phyloP scores from a whole-genome alignment of 495 filamentous ascomycete genomes.

The Entonaema liquescens region DNA sequence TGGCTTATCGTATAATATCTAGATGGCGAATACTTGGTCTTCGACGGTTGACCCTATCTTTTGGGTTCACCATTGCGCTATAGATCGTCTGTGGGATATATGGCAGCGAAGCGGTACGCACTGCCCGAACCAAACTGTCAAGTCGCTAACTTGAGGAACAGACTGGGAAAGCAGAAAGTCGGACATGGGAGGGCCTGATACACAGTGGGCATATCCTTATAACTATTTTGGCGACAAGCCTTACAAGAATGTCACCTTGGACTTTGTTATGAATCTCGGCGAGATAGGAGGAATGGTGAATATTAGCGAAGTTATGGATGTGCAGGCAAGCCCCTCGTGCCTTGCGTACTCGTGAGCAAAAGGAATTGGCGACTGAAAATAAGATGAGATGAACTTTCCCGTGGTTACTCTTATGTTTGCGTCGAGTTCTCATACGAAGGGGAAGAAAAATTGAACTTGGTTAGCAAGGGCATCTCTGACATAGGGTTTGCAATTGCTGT shows the following conservation, averaged over 20 bases:
- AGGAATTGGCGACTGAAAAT: neutral
- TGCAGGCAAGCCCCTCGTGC: conserved; percentile 48
- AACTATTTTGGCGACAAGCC: conserved; percentile 45
- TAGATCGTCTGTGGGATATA: conserved; percentile 61
- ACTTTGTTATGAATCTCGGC: conserved; percentile 44
- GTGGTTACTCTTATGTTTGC: neutral
- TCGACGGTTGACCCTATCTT: conserved; percentile 60
- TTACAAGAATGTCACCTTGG: conserved; percentile 51
- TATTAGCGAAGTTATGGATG: conserved; percentile 52
- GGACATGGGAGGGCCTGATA: conserved; percentile 50
- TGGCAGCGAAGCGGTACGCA: conserved; percentile 57
- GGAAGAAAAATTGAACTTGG: neutral
- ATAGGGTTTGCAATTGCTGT: neutral
- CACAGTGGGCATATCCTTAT: conserved; percentile 46
- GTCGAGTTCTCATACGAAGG: neutral
- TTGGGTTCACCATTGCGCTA: conserved; percentile 60
- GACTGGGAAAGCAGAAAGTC: conserved; percentile 34
- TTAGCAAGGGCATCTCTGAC: neutral
- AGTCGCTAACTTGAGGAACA: conserved; percentile 5
- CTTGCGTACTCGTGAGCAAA: conserved; percentile 45
- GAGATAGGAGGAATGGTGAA: conserved; percentile 37
- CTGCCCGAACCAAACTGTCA: neutral
- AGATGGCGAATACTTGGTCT: conserved; percentile 43
- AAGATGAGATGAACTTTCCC: neutral
- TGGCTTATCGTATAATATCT: conserved; percentile 1